These are phyloP conservation scores for Kurtzmaniella cleridarum DNA, from an alignment of 805 yeast genomes.

Conservation along the genomic window DNA sequence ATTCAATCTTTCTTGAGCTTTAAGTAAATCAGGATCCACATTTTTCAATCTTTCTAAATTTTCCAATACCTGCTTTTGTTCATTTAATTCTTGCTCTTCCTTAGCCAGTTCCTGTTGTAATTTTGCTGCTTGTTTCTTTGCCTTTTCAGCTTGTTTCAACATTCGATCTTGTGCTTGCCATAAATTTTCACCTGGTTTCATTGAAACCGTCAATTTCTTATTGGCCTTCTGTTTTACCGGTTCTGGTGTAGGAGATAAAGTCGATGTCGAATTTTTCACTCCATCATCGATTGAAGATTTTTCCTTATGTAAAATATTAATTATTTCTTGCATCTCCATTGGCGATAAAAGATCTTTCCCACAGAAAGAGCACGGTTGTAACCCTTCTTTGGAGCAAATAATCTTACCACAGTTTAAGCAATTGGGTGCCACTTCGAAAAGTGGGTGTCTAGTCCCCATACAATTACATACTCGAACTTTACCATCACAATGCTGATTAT, in stretches of 20 bases:
- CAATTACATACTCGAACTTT: slow-evolving; percentile 56
- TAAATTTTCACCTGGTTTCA: slow-evolving; percentile 55
- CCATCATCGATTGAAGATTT: slow-evolving; percentile 26
- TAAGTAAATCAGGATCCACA: slow-evolving; percentile 52
- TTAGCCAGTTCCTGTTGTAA: slow-evolving; percentile 13
- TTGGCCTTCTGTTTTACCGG: slow-evolving; percentile 22
- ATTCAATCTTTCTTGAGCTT: slow-evolving; percentile 72
- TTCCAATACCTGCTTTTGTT: slow-evolving; percentile 40
- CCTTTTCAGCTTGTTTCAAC: slow-evolving; percentile 53
- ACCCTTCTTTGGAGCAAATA: slow-evolving; percentile 84
- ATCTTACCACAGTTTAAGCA: slow-evolving; percentile 93
- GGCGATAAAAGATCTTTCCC: slow-evolving; percentile 57
- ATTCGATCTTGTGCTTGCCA: slow-evolving; percentile 65
- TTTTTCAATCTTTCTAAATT: slow-evolving; percentile 34
- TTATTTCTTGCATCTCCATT: slow-evolving; percentile 58
- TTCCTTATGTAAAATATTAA: slow-evolving; percentile 48
- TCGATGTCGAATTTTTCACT: not conserved
- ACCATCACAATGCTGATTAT: slow-evolving; percentile 8
- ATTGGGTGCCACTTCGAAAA: slow-evolving; percentile 87
- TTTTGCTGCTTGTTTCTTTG: slow-evolving; percentile 20
- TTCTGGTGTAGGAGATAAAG: not conserved
- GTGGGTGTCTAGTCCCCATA: slow-evolving; percentile 82
- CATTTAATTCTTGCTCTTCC: slow-evolving; percentile 29
- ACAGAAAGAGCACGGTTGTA: slow-evolving; percentile 86
- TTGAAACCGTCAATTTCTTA: slow-evolving; percentile 49